Conservation (phyloP, 2,329 filamentous ascomycete species). For the Ciborinia camelliae region DNA sequence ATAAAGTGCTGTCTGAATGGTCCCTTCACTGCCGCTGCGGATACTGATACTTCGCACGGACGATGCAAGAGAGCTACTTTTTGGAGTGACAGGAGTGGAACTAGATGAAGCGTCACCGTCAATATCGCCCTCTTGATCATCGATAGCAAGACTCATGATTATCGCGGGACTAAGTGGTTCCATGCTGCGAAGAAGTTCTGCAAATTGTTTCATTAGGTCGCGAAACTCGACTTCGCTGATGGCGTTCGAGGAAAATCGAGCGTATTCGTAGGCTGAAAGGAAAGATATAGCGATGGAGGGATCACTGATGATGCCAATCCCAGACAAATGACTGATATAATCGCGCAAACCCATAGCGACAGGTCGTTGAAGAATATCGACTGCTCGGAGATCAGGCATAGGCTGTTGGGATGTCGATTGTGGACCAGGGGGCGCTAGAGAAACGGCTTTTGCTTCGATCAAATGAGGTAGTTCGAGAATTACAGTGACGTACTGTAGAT, state of each 20-base stretch:
- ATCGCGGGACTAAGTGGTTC: constrained; percentile 41
- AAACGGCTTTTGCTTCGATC: constrained; percentile 90
- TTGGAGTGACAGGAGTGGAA: constrained; percentile 23
- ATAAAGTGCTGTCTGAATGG: constrained; percentile 33
- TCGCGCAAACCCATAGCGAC: constrained; percentile 71
- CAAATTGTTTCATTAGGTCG: constrained; percentile 78
- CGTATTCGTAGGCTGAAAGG: constrained; percentile 73
- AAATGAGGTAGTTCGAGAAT: constrained; percentile 81
- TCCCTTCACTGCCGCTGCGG: constrained; percentile 33
- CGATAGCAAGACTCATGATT: constrained; percentile 28
- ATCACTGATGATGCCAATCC: constrained; percentile 61
- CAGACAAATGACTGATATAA: constrained; percentile 70
- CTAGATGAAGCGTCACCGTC: constrained; percentile 32
- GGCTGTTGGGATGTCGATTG: constrained; percentile 41
- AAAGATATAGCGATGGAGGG: constrained; percentile 57
- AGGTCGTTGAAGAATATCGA: constrained; percentile 68
- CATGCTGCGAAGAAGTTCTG: constrained; percentile 76
- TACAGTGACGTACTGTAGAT: constrained; percentile 80
- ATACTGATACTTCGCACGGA: constrained; percentile 25
- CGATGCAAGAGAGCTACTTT: constrained; percentile 33
- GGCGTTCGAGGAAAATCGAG: constrained; percentile 72
- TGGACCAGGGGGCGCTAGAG: constrained; percentile 62
- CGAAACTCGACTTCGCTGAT: constrained; percentile 71
- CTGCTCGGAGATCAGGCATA: constrained; percentile 62
- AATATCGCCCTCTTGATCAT: constrained; percentile 31